A percentile compares a stretch with the other conserved stretches of the same genome.
Conservation (phyloP, 192 early-diverging fungal genomes). For the Blastocladiella britannica region DNA sequence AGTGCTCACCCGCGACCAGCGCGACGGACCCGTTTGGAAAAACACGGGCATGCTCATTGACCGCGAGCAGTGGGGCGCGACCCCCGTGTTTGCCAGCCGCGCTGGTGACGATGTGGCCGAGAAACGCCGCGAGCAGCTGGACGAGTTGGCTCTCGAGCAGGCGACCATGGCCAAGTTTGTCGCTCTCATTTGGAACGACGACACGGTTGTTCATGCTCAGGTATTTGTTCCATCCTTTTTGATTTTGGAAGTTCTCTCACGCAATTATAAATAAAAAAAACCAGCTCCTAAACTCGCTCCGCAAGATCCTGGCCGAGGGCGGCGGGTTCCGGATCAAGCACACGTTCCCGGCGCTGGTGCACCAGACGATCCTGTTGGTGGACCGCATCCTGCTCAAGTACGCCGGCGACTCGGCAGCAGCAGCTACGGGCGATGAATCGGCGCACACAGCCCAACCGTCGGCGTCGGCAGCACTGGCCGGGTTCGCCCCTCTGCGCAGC, state of each 20-base stretch:
- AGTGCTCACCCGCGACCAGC: not conserved
- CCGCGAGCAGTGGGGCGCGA: not conserved
- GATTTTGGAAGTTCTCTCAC: slow-evolving; percentile 1
- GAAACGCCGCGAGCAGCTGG: slow-evolving; percentile 21
- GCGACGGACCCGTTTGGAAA: not conserved
- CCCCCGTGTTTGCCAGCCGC: too few species aligned
- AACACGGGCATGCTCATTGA: not conserved
- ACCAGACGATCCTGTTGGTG: slow-evolving; percentile 39
- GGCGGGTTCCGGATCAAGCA: slow-evolving; percentile 74
- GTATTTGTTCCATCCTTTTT: not conserved
- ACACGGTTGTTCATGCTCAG: not conserved
- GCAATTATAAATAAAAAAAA: too few species aligned
- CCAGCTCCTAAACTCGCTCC: slow-evolving; percentile 56
- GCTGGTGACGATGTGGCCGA: not conserved
- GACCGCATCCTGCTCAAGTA: too few species aligned
- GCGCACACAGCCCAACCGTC: too few species aligned
- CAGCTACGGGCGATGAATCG: too few species aligned
- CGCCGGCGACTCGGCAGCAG: too few species aligned
- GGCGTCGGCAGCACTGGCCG: too few species aligned
- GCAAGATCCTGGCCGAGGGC: slow-evolving; percentile 74
- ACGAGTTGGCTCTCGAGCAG: slow-evolving; percentile 82
- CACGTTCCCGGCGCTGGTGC: slow-evolving; percentile 73
- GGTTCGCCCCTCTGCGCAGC: not conserved
- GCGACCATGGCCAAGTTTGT: slow-evolving; percentile 55
- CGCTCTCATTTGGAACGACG: slow-evolving; percentile 14